These are phyloP conservation scores for Aschersonia sp. DNA, from an alignment of 2,329 filamentous ascomycete species.

Conservation along the genomic window DNA sequence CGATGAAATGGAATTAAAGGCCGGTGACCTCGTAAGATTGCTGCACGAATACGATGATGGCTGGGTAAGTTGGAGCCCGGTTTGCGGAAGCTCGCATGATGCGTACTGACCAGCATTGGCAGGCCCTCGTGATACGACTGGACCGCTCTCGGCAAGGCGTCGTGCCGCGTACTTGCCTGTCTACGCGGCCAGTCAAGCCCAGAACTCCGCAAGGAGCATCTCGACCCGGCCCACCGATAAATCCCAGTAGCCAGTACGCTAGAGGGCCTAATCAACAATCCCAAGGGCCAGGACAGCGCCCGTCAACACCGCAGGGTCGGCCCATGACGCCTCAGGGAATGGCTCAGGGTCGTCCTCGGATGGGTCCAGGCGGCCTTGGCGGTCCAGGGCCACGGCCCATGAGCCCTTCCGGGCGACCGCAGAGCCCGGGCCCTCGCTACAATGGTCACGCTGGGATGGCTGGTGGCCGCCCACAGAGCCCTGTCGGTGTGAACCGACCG, in stretches of 20 bases:
- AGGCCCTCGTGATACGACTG: constrained; percentile 78
- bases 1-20: constrained; percentile 71
- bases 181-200: constrained; percentile 80
- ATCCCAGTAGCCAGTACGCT: constrained; percentile 13
- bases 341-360: constrained; percentile 2
- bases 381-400: constrained; percentile 17
- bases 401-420: constrained; percentile 23
- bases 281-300: constrained; percentile 14
- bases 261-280: neutral
- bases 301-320: constrained; percentile 23
- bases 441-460: constrained; percentile 12
- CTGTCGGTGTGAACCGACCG: constrained; percentile 24
- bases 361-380: constrained; percentile 8
- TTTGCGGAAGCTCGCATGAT: constrained; percentile 7
- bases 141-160: constrained; percentile 89
- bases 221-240: constrained; percentile 37
- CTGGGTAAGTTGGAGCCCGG: constrained; percentile 53
- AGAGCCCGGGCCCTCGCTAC: neutral
- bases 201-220: constrained; percentile 41
- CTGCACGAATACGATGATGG: constrained; percentile 96
- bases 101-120: neutral
- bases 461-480: constrained; percentile 24
- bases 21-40: constrained; percentile 74
- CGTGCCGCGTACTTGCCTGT: constrained; percentile 83
- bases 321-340: constrained; percentile 4